Conservation (phyloP, 1,139 yeast species). For the Suhomyces terraborum region DNA sequence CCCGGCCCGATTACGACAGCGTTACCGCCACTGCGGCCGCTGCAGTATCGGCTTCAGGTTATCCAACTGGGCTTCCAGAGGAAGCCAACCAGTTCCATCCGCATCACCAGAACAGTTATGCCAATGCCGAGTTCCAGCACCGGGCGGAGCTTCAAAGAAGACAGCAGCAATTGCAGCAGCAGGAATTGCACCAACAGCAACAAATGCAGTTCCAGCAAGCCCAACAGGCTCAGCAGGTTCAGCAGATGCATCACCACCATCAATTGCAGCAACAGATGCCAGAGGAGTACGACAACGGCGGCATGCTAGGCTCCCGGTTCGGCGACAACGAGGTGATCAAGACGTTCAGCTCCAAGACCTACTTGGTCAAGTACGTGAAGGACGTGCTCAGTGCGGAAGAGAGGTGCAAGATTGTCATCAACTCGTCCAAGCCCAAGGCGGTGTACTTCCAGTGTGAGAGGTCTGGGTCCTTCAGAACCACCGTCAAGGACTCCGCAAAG, state of each 20-base stretch:
- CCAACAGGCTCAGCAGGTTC: conserved; percentile 15
- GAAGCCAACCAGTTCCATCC: conserved; percentile 29
- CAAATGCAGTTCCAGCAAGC: conserved; percentile 26
- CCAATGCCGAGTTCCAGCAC: conserved; percentile 31
- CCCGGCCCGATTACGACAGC: conserved; percentile 19
- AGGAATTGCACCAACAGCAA: conserved; percentile 30
- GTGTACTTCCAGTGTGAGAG: conserved; percentile 54
- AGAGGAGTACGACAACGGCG: conserved; percentile 20
- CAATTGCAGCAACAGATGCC: conserved; percentile 14
- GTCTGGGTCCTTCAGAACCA: conserved; percentile 50
- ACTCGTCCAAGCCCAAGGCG: conserved; percentile 53
- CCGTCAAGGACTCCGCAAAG: conserved; percentile 50
- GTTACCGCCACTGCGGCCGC: conserved; percentile 25
- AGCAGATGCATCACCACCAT: conserved; percentile 14
- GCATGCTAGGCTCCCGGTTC: conserved; percentile 30
- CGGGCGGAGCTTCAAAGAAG: conserved; percentile 28
- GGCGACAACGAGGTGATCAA: conserved; percentile 50
- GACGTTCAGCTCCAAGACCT: conserved; percentile 45
- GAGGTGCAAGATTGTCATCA: conserved; percentile 51
- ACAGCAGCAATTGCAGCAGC: conserved; percentile 27
- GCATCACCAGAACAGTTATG: conserved; percentile 29
- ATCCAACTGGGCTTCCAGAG: conserved; percentile 20
- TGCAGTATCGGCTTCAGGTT: conserved; percentile 23
- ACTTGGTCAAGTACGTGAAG: conserved; percentile 47
- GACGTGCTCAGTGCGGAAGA: conserved; percentile 46